phyloP scores from a whole-genome alignment of 768 basidiomycete genomes.

The Rhodotorula sphaerocarpa region DNA sequence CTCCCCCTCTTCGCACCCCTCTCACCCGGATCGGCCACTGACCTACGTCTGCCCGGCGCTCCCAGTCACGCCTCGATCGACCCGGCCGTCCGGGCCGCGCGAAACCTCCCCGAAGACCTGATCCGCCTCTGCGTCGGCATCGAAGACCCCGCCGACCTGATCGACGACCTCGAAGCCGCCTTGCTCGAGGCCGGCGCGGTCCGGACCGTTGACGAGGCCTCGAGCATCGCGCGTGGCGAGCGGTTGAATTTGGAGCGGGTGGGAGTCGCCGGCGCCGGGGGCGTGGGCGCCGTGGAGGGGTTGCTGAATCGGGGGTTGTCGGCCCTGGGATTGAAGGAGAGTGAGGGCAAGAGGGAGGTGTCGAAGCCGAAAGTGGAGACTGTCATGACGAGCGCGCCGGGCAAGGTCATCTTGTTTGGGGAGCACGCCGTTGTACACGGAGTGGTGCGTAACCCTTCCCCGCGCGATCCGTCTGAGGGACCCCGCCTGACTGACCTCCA shows the following conservation, averaged over 20 bases:
- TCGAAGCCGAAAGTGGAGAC: slow-evolving; percentile 20
- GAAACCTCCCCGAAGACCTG: slow-evolving; percentile 95
- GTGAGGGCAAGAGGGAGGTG: neutral
- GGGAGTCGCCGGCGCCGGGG: neutral
- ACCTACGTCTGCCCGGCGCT: neutral
- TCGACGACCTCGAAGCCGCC: slow-evolving; percentile 90
- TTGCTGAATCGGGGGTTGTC: neutral
- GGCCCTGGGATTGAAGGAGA: no score
- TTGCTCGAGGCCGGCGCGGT: slow-evolving; percentile 87
- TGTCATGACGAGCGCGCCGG: slow-evolving; percentile 89
- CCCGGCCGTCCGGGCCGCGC: slow-evolving; percentile 83
- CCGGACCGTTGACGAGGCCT: slow-evolving; percentile 40
- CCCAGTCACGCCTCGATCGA: slow-evolving; percentile 92
- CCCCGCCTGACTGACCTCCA: slow-evolving; percentile 4
- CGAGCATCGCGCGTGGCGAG: neutral
- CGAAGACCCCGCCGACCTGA: slow-evolving; percentile 82
- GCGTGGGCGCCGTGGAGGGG: neutral
- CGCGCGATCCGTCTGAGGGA: neutral
- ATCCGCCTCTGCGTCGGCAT: slow-evolving; percentile 98
- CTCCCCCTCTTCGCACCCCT: neutral
- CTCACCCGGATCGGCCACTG: neutral
- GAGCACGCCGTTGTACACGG: slow-evolving; percentile 99
- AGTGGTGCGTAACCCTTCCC: slow-evolving; percentile 55
- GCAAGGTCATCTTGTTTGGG: slow-evolving; percentile 95
- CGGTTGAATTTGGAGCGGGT: slow-evolving; percentile 34